Conservation (phyloP, 2,329 filamentous ascomycete species). For the Colletotrichum abscissum region DNA sequence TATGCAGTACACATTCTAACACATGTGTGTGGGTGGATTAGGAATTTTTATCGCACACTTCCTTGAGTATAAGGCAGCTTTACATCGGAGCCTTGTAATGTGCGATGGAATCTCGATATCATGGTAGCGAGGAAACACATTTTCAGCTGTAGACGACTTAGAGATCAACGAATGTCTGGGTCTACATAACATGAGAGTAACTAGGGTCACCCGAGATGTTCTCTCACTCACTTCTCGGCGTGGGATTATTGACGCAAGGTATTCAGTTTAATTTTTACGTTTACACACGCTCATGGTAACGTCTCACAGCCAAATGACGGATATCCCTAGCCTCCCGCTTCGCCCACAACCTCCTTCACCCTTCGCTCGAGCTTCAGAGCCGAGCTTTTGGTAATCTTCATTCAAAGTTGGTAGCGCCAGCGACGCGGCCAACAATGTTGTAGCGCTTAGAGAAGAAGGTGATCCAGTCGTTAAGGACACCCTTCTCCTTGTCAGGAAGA, state of each 20-base stretch:
- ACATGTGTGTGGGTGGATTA: not conserved
- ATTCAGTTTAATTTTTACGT: not conserved
- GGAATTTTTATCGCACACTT: not conserved
- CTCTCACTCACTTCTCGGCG: not conserved
- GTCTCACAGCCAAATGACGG: slow-evolving; percentile 2
- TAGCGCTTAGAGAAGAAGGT: slow-evolving; percentile 98
- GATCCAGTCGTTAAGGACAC: slow-evolving; percentile 88
- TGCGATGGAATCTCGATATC: not conserved
- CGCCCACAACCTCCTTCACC: not conserved
- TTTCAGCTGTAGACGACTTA: not conserved
- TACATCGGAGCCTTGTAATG: not conserved
- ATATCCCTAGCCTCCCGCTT: slow-evolving; percentile 5
- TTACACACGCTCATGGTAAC: slow-evolving; percentile 2
- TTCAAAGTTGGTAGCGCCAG: slow-evolving; percentile 67
- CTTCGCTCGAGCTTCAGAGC: not conserved
- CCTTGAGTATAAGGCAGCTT: not conserved
- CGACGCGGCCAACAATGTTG: slow-evolving; percentile 82
- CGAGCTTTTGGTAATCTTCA: slow-evolving; percentile 8
- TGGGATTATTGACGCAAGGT: not conserved
- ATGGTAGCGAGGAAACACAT: not conserved
- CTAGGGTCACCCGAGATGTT: not conserved
- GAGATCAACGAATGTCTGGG: not conserved
- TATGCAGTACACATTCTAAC: not conserved
- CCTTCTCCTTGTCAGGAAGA: slow-evolving; percentile 86
- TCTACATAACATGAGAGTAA: not conserved